Evolutionary conservation across 148 eudicot genomes (phyloP), one percentile per base, ranked within the genome.

Genomic region (Pharnaceum exiguum): DNA sequence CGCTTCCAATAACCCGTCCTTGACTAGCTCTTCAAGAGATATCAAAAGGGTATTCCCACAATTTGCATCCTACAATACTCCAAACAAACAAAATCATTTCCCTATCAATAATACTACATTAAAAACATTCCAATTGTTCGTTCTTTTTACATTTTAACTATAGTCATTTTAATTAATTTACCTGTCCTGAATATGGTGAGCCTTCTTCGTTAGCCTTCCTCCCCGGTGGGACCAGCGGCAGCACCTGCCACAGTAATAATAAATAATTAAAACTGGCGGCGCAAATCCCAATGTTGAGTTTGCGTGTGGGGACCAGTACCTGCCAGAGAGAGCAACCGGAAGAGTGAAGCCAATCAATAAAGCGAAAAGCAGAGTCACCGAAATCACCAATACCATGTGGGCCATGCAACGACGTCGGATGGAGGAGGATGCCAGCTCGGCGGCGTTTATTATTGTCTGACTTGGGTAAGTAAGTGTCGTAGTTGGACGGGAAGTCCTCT

Each of bases 1-100:
- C 59, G 74, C 71, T 50, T 59, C 63, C 74, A 93, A 68, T 42
- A 93, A 71, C 29, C 98, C 99, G 80, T 93, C 99, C 68, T 93
- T 73, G 9, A 93, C 95, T 65, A 93, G 91, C 67, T 93, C 99
- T 53, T 93, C 91, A 35, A 93, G 96, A 55, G 99, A 93, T 46
- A 93, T 88, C 72, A 89, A 60, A 79, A 93, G 96, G 16, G 95
- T 93, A 49, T 93, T 93, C 17, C 99, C 99, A 68, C 96, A 93
- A 75, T 93, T 93, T 59, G 99, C 96, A 80, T 93, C 99, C 99
- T 88, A 62, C n/a, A n/a, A n/a, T n/a, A n/a, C n/a, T n/a, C n/a
- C n/a, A n/a, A n/a, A n/a, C n/a, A n/a, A n/a, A n/a, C n/a, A n/a
- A 39, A 54, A 57, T 43, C 46, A 51, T 61, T 25, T 11, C 28